Evolutionary conservation across 2,329 filamentous ascomycete species (phyloP).

Genomic region (Colletotrichum orbiculare): DNA sequence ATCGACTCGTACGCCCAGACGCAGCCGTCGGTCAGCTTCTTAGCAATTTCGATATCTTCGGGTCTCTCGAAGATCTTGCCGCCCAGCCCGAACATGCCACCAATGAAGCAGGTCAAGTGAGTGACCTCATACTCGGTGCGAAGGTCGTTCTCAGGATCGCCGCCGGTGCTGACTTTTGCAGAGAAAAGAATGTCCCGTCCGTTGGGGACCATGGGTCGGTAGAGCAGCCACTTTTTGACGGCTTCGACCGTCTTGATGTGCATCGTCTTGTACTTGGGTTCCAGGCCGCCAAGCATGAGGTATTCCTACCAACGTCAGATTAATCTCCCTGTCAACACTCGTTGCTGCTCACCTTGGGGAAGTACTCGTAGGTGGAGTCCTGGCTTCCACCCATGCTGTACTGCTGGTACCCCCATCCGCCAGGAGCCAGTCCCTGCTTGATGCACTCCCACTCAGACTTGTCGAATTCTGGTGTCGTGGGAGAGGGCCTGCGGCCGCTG

Average conservation of each 20-base stretch:
- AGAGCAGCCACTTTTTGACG: conserved; percentile 80
- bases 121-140: conserved; percentile 68
- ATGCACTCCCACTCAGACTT: conserved; percentile 54
- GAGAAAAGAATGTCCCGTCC: conserved; percentile 79
- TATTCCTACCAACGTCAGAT: conserved; percentile 64
- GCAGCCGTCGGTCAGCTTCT: conserved; percentile 74
- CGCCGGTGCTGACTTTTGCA: conserved; percentile 66
- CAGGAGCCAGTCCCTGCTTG: conserved; percentile 67
- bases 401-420: conserved; percentile 55
- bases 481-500: conserved; percentile 25
- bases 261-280: conserved; percentile 77
- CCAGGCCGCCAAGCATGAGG: conserved; percentile 79
- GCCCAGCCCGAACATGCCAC: conserved; percentile 76
- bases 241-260: conserved; percentile 76
- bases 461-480: conserved; percentile 20
- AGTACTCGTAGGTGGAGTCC: conserved; percentile 79
- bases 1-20: conserved; percentile 76
- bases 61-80: conserved; percentile 70
- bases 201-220: conserved; percentile 77
- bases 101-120: conserved; percentile 75
- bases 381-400: conserved; percentile 73
- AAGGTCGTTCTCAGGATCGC: conserved; percentile 53
- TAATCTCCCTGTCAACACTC: too few relatives aligned
- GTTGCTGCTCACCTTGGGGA: conserved; percentile 59
- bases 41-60: conserved; percentile 71